phyloP scores from a whole-genome alignment of 2,329 filamentous ascomycete species.

The Trichothecium sympodiale region DNA sequence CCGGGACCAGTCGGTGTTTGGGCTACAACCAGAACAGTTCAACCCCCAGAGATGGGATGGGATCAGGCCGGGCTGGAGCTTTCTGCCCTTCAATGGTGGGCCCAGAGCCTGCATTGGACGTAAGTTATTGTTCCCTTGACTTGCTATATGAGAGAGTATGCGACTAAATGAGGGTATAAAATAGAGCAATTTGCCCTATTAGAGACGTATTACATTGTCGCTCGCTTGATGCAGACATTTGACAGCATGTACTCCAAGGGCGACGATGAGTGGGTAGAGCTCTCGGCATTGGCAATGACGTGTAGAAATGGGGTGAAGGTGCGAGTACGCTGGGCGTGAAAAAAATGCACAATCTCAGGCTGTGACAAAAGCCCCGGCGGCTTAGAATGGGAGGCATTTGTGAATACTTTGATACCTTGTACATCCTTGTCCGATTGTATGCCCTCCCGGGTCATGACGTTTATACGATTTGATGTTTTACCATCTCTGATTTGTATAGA shows the following conservation, averaged over 20 bases:
- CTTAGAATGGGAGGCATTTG: too few species aligned
- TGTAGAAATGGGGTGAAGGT: conserved; percentile 20
- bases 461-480: too few species aligned
- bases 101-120: conserved; percentile 34
- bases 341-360: too few species aligned
- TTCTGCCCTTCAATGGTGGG: conserved; percentile 33
- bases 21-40: conserved; percentile 24
- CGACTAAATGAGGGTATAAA: too few species aligned
- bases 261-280: conserved; percentile 18
- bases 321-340: conserved; percentile 5
- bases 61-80: conserved; percentile 27
- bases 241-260: conserved; percentile 15
- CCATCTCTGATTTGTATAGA: too few species aligned
- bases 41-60: conserved; percentile 29
- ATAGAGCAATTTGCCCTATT: conserved; percentile 23
- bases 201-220: conserved; percentile 21
- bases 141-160: background rate
- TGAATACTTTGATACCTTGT: too few species aligned
- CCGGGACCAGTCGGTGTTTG: conserved; percentile 23
- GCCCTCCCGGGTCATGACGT: too few species aligned
- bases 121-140: conserved; percentile 10
- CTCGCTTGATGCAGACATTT: conserved; percentile 22
- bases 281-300: conserved; percentile 21
- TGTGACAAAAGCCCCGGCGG: too few species aligned
- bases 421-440: too few species aligned